These are phyloP conservation scores for Paratinospora sagittata DNA, from an alignment of 164 flowering plant genomes.

Conservation along the genomic window DNA sequence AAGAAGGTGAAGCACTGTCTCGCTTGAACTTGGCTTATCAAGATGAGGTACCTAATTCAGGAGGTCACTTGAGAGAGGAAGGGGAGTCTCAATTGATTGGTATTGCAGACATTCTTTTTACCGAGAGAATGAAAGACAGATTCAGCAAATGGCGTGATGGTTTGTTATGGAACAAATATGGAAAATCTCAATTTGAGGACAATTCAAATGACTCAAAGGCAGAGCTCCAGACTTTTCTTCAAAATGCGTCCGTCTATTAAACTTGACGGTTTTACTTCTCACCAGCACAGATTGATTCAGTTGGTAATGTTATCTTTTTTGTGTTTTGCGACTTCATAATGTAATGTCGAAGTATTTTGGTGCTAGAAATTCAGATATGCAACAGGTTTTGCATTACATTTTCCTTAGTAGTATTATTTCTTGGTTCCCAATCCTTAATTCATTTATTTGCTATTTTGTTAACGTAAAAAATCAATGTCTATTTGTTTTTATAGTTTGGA, in stretches of 20 bases:
- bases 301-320: too few relatives aligned
- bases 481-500: background rate
- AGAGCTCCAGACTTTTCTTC: constrained; percentile 56
- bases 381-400: too few relatives aligned
- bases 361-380: too few relatives aligned
- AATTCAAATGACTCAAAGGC: constrained; percentile 28
- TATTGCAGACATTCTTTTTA: constrained; percentile 64
- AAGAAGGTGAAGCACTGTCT: constrained; percentile 60
- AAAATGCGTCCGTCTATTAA: constrained; percentile 69
- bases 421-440: too few relatives aligned
- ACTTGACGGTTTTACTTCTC: constrained; percentile 70
- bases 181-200: constrained; percentile 22
- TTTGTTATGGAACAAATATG: constrained; percentile 28
- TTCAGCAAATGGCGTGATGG: too few relatives aligned
- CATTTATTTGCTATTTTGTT: too few relatives aligned
- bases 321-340: too few relatives aligned
- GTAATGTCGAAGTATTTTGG: too few relatives aligned
- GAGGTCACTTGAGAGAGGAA: too few relatives aligned
- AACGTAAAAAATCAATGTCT: too few relatives aligned
- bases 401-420: too few relatives aligned
- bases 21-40: constrained; percentile 28
- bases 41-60: too few relatives aligned
- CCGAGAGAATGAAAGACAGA: constrained; percentile 65
- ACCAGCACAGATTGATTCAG: constrained; percentile 66
- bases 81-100: constrained; percentile 37